Evolutionary conservation across 495 filamentous ascomycete genomes (phyloP), one percentile per base, ranked within the genome.

Genomic region (Penicillium parvum): DNA sequence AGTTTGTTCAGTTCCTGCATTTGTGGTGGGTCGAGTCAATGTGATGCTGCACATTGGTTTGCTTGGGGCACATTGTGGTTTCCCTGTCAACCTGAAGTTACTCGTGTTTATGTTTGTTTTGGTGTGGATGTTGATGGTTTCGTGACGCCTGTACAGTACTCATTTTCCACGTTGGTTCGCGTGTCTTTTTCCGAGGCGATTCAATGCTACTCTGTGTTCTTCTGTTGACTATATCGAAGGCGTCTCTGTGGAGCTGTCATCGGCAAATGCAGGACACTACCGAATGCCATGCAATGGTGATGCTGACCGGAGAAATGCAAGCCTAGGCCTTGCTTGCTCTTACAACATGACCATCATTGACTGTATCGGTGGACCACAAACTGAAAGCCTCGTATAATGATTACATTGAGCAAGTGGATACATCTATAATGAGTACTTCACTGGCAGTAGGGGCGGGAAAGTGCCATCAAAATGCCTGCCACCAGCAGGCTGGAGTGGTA

Each of bases 401-500:
- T 60, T 57, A 55, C 42, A 50, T 57, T 57, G 43, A 45, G 37
- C 39, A 57, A 51, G 23, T 38, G 37, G 16, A 37, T 11, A 28
- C 32, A 45, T 60, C 53, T 60, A 57, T 53, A 30, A 36, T n/a
- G n/a, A 38, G 32, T 49, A 41, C 33, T 45, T 49, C 39, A 48
- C 39, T 50, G 50, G 51, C 51, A 50, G 35, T 51, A 47, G 27
- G 41, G 48, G 26, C 17, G 8, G 41, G 52, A 40, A 14, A 29
- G 44, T 48, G 45, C 44, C 52, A 39, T 50, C 30, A 33, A 57
- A 49, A 40, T 45, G 49, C 45, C 57, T 50, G 57, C 51, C 39
- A 47, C 43, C 45, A 45, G 55, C 52, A 59, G 52, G 43, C 47
- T 30, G 29, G 32, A 38, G 37, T 60, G 52, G 50, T 50, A 60